Conservation (phyloP, 768 basidiomycete genomes). For the Suillus weaverae region DNA sequence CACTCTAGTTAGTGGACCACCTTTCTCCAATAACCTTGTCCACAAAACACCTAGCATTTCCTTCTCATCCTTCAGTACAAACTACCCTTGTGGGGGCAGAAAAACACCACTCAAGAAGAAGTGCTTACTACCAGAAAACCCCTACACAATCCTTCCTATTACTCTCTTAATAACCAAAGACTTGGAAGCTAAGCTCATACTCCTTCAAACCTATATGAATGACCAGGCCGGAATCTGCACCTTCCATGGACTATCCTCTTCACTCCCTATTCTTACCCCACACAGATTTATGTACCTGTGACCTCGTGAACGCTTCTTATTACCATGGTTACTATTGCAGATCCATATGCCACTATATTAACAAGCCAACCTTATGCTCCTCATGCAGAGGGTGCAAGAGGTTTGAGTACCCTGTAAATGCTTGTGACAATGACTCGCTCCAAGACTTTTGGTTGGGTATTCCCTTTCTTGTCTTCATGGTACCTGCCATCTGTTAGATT, state of each 20-base stretch:
- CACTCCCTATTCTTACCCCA: not conserved
- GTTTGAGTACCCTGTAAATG: not conserved
- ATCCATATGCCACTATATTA: not conserved
- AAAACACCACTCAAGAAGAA: not conserved
- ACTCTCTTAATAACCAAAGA: not conserved
- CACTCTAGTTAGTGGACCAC: not conserved
- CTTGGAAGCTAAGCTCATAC: too few species aligned
- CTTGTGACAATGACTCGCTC: not conserved
- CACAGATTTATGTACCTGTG: not conserved
- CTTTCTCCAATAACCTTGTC: not conserved
- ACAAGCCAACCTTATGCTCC: not conserved
- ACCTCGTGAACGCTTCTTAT: not conserved
- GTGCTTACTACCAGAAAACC: not conserved
- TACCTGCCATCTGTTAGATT: not conserved
- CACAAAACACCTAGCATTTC: not conserved
- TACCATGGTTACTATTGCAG: not conserved
- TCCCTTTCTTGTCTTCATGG: not conserved
- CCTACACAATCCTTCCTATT: not conserved
- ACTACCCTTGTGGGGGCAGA: not conserved
- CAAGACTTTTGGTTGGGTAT: not conserved
- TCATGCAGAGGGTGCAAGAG: not conserved
- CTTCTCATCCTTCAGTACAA: not conserved
- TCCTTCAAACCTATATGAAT: not conserved
- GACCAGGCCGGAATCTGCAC: not conserved
- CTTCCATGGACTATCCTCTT: not conserved